A percentile compares a stretch with the other conserved stretches of the same genome.
phyloP scores from a whole-genome alignment of 345 rosid species.

The Lumnitzera racemosa region DNA sequence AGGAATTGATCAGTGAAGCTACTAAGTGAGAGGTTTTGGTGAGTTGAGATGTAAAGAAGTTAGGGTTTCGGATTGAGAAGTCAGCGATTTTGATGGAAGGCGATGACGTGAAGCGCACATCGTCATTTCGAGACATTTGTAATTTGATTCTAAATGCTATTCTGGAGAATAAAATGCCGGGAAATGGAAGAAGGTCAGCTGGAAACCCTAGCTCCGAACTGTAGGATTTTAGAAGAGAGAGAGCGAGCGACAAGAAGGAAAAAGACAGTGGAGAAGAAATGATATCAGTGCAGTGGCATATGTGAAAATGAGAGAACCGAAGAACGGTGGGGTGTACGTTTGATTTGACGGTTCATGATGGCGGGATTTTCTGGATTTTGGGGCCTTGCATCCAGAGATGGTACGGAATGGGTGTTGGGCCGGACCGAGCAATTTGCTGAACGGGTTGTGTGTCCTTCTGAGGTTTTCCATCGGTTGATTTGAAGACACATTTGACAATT shows the following conservation, averaged over 20 bases:
- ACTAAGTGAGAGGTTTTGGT: constrained; percentile 18
- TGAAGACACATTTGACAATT: too few species aligned
- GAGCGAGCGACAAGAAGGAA: not conserved
- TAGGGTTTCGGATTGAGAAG: constrained; percentile 7
- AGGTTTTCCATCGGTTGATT: too few species aligned
- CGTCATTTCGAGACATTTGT: constrained; percentile 25
- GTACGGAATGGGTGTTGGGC: too few species aligned
- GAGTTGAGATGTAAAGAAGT: constrained; percentile 19
- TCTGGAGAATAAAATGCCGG: not conserved
- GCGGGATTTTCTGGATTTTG: not conserved
- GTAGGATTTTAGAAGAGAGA: not conserved
- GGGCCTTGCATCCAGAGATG: not conserved
- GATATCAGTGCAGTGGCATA: not conserved
- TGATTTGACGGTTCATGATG: not conserved
- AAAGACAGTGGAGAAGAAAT: not conserved
- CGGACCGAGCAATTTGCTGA: too few species aligned
- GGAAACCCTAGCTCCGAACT: not conserved
- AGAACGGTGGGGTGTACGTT: not conserved
- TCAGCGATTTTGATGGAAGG: constrained; percentile 24
- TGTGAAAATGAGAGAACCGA: not conserved
- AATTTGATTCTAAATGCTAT: too few species aligned
- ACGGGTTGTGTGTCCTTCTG: too few species aligned
- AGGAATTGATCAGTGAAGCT: constrained; percentile 23
- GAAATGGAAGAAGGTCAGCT: not conserved
- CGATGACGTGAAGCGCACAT: constrained; percentile 31